These are phyloP conservation scores for Rhytidiadelphus loreus DNA, from an alignment of 225 moss, liverwort and hornwort species.

Conservation along the genomic window DNA sequence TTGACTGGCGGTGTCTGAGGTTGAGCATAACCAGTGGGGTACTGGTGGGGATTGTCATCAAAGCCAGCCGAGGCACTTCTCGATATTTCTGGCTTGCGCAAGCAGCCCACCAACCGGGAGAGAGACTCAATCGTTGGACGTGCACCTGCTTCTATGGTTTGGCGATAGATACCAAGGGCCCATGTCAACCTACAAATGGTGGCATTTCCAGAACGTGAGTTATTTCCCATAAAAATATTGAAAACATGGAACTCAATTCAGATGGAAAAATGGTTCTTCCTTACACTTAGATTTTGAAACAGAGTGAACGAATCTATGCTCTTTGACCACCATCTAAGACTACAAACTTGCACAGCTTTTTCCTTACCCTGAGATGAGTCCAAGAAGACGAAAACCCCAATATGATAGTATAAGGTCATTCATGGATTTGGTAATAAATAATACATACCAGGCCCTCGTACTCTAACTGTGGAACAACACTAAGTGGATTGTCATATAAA, in stretches of 20 bases:
- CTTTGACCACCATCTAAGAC: background rate
- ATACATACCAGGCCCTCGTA: background rate
- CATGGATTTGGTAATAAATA: background rate
- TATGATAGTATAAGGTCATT: background rate
- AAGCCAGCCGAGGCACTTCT: slow-evolving; percentile 3
- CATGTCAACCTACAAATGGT: slow-evolving; percentile 60
- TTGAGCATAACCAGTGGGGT: slow-evolving; percentile 31
- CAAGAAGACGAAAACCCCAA: background rate
- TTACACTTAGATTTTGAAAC: background rate
- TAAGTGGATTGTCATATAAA: background rate
- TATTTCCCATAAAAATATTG: background rate
- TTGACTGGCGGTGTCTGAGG: slow-evolving; percentile 13
- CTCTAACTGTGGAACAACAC: background rate
- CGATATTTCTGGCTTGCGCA: slow-evolving; percentile 72
- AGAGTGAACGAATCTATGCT: background rate
- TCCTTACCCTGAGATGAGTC: background rate
- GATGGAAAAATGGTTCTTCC: background rate
- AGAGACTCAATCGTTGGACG: slow-evolving; percentile 72
- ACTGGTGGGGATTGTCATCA: slow-evolving; percentile 22
- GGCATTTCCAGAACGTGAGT: background rate
- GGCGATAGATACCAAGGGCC: slow-evolving; percentile 87
- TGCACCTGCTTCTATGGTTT: slow-evolving; percentile 64
- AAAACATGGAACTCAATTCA: background rate
- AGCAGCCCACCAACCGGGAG: slow-evolving; percentile 74
- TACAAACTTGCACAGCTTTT: background rate